Base-by-base conservation (phyloP, 2,329 filamentous ascomycete species). In the Gliomastix tumulicola region DNA sequence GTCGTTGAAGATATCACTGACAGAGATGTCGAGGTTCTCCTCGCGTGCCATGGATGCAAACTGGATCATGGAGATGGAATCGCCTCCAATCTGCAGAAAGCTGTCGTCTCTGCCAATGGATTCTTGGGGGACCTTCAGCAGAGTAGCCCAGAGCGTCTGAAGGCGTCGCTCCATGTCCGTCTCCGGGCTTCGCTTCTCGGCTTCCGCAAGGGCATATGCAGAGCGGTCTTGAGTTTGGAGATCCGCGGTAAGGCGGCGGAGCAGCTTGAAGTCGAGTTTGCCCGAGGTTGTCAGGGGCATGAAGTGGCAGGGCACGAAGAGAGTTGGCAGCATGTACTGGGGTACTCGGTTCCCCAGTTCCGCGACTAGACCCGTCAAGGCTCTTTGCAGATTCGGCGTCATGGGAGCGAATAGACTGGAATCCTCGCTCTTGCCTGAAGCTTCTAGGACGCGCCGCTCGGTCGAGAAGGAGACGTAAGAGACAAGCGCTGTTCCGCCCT, bases 1-100 rank as follows among this genome's bases (percentile, higher is more conserved):
- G 20, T 37, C 35, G 27, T 42, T 45, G 36, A 68, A 65, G 23
- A 63, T 56, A 32, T 51, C 54, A 13, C 56, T 58, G 1, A 68
- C 63, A 4, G 56, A 60, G 13, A 68, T 43, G 2, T 50, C 38
- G 8, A 67, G 41, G 12, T 50, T 53, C 12, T 32, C 34, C n/a
- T 42, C 23, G 6, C 36, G 35, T 7, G 38, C 38, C 3, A 23
- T 30, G 7, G 31, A 35, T 19, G 42, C 41, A 12, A 44, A 21
- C 21, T 34, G 28, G 27, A 47, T 47, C n/a, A 40, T 41, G 19
- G 30, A 34, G 30, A 47, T 39, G 7, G 44, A 47, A 70, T 76
- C n/a, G 44, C 37, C 3, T 63, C 63, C 1, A 63, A 64, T 33
- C 7, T 32, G 34, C 9, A 44, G 20, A 34, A 44, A 47, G 21